These are phyloP conservation scores for Neoascochyta sp. DNA, from an alignment of 2,329 filamentous ascomycete genomes.

Conservation along the genomic window DNA sequence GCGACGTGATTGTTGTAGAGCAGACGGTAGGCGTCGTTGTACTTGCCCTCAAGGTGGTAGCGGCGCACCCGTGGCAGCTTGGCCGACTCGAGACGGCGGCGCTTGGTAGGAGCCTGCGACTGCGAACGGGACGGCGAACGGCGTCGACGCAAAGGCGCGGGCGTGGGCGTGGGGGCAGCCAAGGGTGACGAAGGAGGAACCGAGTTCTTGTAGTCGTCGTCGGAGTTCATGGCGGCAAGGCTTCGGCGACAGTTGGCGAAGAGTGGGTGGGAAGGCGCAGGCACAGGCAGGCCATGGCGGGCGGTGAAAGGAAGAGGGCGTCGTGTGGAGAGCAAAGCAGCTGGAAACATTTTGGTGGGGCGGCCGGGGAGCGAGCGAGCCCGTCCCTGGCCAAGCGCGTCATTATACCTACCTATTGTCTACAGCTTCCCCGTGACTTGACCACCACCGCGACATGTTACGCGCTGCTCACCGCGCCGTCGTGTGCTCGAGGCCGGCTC, in stretches of 20 bases:
- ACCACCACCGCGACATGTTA: no score
- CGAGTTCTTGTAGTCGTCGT: slow-evolving; percentile 8
- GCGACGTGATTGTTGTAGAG: slow-evolving; percentile 35
- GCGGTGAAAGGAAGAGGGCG: slow-evolving; percentile 2
- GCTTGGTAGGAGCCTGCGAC: slow-evolving; percentile 17
- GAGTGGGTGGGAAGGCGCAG: no score
- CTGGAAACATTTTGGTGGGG: slow-evolving; percentile 9
- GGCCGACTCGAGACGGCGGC: slow-evolving; percentile 19
- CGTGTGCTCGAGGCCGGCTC: no score
- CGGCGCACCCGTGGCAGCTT: slow-evolving; percentile 15
- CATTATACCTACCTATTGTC: no score
- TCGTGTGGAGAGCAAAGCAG: slow-evolving; percentile 1
- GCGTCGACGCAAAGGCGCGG: slow-evolving; percentile 2
- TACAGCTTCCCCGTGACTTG: no score
- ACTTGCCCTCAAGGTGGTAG: slow-evolving; percentile 38
- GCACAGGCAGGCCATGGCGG: slow-evolving; percentile 6
- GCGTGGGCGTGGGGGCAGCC: slow-evolving; percentile 2
- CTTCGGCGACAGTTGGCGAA: slow-evolving; percentile 3
- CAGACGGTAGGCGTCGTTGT: slow-evolving; percentile 44
- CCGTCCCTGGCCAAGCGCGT: slow-evolving; percentile 6
- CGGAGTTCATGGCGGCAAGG: slow-evolving; percentile 14
- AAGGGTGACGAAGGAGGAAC: no score
- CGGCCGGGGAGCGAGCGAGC: no score
- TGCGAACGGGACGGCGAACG: slow-evolving; percentile 9
- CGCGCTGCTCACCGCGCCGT: no score